Conservation (phyloP, 371 early-diverging fungal genomes). For the Lichtheimia ramosa region DNA sequence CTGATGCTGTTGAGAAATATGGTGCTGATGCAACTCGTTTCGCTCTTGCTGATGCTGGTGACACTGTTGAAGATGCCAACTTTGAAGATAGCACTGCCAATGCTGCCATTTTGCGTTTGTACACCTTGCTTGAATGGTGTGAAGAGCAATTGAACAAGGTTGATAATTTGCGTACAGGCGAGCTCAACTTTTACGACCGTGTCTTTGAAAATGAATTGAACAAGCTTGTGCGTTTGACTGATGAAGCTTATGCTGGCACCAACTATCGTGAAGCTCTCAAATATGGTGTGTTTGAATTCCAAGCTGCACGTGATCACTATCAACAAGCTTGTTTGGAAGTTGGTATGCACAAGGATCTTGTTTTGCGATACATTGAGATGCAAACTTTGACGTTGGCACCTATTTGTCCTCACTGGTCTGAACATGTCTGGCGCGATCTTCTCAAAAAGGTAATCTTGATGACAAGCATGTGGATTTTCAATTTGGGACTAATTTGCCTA, state of each 20-base stretch:
- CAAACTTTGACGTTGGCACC: slow-evolving; percentile 87
- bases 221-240: slow-evolving; percentile 65
- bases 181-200: slow-evolving; percentile 74
- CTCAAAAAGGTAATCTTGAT: slow-evolving; percentile 63
- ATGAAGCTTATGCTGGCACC: slow-evolving; percentile 81
- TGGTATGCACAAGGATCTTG: slow-evolving; percentile 86
- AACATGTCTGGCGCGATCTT: slow-evolving; percentile 83
- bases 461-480: neutral
- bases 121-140: slow-evolving; percentile 91
- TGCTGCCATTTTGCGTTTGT: slow-evolving; percentile 93
- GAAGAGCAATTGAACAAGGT: slow-evolving; percentile 56
- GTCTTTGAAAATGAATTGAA: slow-evolving; percentile 91
- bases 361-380: slow-evolving; percentile 77
- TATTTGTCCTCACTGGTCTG: slow-evolving; percentile 92
- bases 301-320: slow-evolving; percentile 90
- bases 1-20: slow-evolving; percentile 85
- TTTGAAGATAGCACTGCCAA: slow-evolving; percentile 98
- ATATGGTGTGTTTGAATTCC: slow-evolving; percentile 92
- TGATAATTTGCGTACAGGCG: slow-evolving; percentile 41
- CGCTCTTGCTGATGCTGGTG: slow-evolving; percentile 95
- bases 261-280: slow-evolving; percentile 96
- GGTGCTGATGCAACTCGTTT: slow-evolving; percentile 98
- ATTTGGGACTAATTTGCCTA: neutral
- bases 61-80: slow-evolving; percentile 99
- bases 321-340: slow-evolving; percentile 67